A percentile compares a stretch with the other conserved stretches of the same genome.
phyloP scores from a whole-genome alignment of 2,329 filamentous ascomycete species.

The Penicillium sp. region DNA sequence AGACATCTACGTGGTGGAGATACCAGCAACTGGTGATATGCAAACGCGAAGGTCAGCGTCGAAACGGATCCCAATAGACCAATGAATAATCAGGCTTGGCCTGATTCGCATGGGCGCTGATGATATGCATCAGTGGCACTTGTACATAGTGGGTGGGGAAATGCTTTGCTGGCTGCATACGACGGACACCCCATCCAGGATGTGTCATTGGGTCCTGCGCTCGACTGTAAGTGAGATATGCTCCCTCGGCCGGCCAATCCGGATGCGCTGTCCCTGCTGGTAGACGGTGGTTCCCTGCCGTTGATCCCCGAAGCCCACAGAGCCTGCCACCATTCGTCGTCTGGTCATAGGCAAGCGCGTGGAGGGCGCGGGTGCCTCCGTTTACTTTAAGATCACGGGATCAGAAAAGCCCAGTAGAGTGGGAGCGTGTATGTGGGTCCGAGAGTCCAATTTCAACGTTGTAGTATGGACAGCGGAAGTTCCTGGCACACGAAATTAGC shows the following conservation, averaged over 20 bases:
- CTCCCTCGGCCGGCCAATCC: slow-evolving; percentile 28
- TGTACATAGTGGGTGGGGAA: slow-evolving; percentile 18
- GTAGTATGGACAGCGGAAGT: slow-evolving; percentile 11
- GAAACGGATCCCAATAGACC: slow-evolving; percentile 9
- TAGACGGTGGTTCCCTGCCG: slow-evolving; percentile 24
- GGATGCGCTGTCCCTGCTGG: slow-evolving; percentile 10
- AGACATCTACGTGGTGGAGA: slow-evolving; percentile 7
- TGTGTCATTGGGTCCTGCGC: slow-evolving; percentile 26
- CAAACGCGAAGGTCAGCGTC: slow-evolving; percentile 26
- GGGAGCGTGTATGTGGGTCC: slow-evolving; percentile 38
- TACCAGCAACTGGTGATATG: slow-evolving; percentile 20
- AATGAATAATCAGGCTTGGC: slow-evolving; percentile 11
- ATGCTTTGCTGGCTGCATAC: slow-evolving; percentile 31
- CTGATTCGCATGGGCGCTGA: slow-evolving; percentile 9
- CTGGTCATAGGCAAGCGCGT: slow-evolving; percentile 27
- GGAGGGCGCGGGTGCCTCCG: slow-evolving; percentile 33
- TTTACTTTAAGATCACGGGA: slow-evolving; percentile 41
- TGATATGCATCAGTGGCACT: slow-evolving; percentile 15
- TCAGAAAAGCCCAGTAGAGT: slow-evolving; percentile 34
- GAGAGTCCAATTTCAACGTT: slow-evolving; percentile 43
- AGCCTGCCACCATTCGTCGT: slow-evolving; percentile 35
- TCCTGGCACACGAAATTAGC: slow-evolving; percentile 8
- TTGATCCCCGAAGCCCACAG: slow-evolving; percentile 22
- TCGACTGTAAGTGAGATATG: slow-evolving; percentile 26
- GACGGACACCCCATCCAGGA: slow-evolving; percentile 17